phyloP scores from a whole-genome alignment of 352 stramenopile genomes.

The Phytophthora palmivora region DNA sequence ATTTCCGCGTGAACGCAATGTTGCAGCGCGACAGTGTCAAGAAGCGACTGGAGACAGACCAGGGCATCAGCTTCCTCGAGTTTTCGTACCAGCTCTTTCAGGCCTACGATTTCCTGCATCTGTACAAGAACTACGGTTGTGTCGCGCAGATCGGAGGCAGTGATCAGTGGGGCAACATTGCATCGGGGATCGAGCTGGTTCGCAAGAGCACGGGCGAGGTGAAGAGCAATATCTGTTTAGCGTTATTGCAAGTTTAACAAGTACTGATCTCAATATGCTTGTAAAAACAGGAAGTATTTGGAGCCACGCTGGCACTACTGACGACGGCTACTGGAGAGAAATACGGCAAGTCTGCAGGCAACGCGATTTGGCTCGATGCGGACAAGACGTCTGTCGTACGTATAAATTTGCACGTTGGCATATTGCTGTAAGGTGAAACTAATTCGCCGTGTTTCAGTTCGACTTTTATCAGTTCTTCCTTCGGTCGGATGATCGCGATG shows the following conservation, averaged over 20 bases:
- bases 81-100: slow-evolving; percentile 99
- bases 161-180: slow-evolving; percentile 99
- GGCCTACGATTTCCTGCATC: slow-evolving; percentile 99
- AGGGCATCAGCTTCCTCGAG: slow-evolving; percentile 98
- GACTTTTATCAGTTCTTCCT: slow-evolving; percentile 96
- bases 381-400: slow-evolving; percentile 95
- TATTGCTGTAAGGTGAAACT: slow-evolving; percentile 1
- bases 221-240: slow-evolving; percentile 20
- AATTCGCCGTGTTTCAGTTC: slow-evolving; percentile 53
- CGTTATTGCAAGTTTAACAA: not conserved
- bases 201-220: slow-evolving; percentile 86
- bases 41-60: slow-evolving; percentile 94
- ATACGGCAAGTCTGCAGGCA: slow-evolving; percentile 99
- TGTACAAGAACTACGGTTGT: slow-evolving; percentile 92
- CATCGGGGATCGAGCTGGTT: slow-evolving; percentile 96
- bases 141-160: slow-evolving; percentile 97
- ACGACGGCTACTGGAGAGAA: slow-evolving; percentile 98
- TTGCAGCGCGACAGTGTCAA: slow-evolving; percentile 98
- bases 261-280: not conserved
- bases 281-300: slow-evolving; percentile 86
- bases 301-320: slow-evolving; percentile 96
- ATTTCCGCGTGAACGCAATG: slow-evolving; percentile 99
- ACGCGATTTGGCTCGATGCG: slow-evolving; percentile 97
- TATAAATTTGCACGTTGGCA: slow-evolving; percentile 41
- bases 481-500: slow-evolving; percentile 89